These are phyloP conservation scores for Eimeria mitis DNA, from an alignment of 169 alveolate species.

Conservation along the genomic window DNA sequence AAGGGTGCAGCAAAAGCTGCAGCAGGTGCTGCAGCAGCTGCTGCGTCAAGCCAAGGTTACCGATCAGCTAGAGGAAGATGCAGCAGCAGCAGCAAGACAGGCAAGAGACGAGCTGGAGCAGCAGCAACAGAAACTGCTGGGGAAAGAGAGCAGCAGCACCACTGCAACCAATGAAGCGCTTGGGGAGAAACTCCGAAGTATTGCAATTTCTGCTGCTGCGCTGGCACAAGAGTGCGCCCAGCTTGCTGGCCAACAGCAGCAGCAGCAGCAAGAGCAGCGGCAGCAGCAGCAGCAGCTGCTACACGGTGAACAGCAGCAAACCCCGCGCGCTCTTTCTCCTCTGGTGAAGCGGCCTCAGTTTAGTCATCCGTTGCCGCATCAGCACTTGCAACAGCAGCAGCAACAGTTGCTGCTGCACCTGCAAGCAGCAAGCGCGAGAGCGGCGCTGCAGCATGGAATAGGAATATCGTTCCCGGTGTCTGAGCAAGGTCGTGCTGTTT, in stretches of 20 bases:
- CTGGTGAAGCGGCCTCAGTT: constrained; percentile 37
- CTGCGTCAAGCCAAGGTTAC: constrained; percentile 57
- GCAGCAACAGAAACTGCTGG: constrained; percentile 54
- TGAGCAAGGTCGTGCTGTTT: constrained; percentile 59
- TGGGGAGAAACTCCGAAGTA: constrained; percentile 18
- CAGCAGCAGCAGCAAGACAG: constrained; percentile 55
- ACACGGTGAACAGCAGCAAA: constrained; percentile 24
- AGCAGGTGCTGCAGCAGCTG: constrained; percentile 71
- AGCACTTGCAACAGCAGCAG: constrained; percentile 67
- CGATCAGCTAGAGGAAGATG: constrained; percentile 41
- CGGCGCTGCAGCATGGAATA: constrained; percentile 58
- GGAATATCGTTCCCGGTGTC: constrained; percentile 37
- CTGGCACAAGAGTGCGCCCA: constrained; percentile 57
- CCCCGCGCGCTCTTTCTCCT: constrained; percentile 41
- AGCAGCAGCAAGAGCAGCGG: constrained; percentile 31
- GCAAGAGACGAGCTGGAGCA: constrained; percentile 59
- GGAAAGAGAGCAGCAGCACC: constrained; percentile 28
- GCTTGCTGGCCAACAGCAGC: constrained; percentile 59
- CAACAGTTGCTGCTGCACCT: constrained; percentile 51
- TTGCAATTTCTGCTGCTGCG: constrained; percentile 60
- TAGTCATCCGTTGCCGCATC: constrained; percentile 55
- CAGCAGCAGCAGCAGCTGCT: constrained; percentile 42
- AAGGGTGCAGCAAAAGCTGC: constrained; percentile 65
- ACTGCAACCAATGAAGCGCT: constrained; percentile 14
- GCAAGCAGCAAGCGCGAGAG: constrained; percentile 72